Conservation (phyloP, 1,284 basidiomycete species). For the Fomitiporia mediterranea region DNA sequence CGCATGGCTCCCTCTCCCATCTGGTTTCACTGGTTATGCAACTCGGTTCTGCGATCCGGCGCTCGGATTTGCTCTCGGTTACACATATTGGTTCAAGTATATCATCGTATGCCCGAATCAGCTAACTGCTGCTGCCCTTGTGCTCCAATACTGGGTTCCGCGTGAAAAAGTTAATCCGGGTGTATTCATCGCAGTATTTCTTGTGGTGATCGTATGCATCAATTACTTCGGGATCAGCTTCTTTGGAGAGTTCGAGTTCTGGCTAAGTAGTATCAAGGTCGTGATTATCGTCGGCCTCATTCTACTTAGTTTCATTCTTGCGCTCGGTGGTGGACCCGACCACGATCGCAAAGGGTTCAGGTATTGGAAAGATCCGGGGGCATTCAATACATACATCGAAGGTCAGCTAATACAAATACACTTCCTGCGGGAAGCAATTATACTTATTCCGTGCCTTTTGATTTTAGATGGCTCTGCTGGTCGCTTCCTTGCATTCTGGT, state of each 20-base stretch:
- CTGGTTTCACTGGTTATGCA: conserved; percentile 43
- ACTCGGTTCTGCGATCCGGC: conserved; percentile 48
- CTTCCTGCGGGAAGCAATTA: no score
- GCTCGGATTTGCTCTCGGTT: conserved; percentile 42
- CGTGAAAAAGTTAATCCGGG: conserved; percentile 34
- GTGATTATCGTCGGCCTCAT: conserved; percentile 47
- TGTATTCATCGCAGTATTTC: conserved; percentile 58
- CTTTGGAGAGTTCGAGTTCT: conserved; percentile 55
- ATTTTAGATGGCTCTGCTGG: conserved; percentile 8
- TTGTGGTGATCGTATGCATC: conserved; percentile 41
- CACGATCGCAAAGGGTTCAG: conserved; percentile 51
- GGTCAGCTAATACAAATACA: conserved; percentile 7
- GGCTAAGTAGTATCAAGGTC: conserved; percentile 37
- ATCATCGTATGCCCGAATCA: conserved; percentile 39
- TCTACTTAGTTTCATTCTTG: conserved; percentile 47
- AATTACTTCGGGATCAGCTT: conserved; percentile 52
- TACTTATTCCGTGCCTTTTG: not conserved
- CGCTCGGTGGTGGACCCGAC: conserved; percentile 54
- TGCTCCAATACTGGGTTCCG: conserved; percentile 56
- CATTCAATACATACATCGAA: conserved; percentile 17
- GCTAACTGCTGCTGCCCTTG: conserved; percentile 55
- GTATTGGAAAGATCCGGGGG: conserved; percentile 42
- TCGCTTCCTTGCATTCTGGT: conserved; percentile 57
- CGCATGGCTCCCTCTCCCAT: conserved; percentile 37
- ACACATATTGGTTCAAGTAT: conserved; percentile 25